These are phyloP conservation scores for Xylaria digitata DNA, from an alignment of 2,329 filamentous ascomycete species.

Conservation along the genomic window DNA sequence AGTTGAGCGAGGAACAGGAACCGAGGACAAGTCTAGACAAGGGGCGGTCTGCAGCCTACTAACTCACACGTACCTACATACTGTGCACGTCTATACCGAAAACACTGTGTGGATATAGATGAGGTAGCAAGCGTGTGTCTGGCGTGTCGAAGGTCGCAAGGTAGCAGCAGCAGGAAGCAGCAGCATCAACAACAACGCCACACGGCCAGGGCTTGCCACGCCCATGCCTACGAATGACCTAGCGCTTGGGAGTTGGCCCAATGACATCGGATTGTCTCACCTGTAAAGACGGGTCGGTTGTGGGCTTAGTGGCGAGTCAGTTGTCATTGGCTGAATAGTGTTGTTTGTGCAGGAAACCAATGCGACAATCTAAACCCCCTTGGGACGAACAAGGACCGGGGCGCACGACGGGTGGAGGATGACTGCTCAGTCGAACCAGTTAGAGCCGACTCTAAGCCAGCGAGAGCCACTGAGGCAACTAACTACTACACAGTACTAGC, in stretches of 20 bases:
- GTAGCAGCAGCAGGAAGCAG: constrained; percentile 23
- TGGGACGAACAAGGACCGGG: constrained; percentile 29
- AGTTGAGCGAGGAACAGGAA: constrained; percentile 1
- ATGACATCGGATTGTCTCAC: constrained; percentile 2
- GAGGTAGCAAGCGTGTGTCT: background rate
- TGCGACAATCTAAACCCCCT: constrained; percentile 32
- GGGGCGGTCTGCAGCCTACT: constrained; percentile 35
- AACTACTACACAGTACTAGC: constrained; percentile 2
- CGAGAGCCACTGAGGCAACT: constrained; percentile 36
- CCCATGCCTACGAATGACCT: constrained; percentile 35
- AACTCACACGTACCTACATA: background rate
- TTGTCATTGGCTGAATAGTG: constrained; percentile 33
- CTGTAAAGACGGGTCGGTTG: constrained; percentile 1
- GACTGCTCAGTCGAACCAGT: constrained; percentile 28
- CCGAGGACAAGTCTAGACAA: constrained; percentile 14
- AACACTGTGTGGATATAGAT: constrained; percentile 32
- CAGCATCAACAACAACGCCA: constrained; percentile 38
- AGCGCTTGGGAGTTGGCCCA: constrained; percentile 35
- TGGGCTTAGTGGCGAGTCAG: constrained; percentile 34
- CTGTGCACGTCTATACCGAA: background rate
- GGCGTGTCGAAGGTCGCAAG: background rate
- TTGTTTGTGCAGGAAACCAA: constrained; percentile 30
- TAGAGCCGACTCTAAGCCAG: constrained; percentile 17
- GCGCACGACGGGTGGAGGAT: constrained; percentile 1
- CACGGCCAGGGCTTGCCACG: constrained; percentile 37